Base-by-base conservation (phyloP, 2,329 filamentous ascomycete species). In the Ciborinia camelliae region DNA sequence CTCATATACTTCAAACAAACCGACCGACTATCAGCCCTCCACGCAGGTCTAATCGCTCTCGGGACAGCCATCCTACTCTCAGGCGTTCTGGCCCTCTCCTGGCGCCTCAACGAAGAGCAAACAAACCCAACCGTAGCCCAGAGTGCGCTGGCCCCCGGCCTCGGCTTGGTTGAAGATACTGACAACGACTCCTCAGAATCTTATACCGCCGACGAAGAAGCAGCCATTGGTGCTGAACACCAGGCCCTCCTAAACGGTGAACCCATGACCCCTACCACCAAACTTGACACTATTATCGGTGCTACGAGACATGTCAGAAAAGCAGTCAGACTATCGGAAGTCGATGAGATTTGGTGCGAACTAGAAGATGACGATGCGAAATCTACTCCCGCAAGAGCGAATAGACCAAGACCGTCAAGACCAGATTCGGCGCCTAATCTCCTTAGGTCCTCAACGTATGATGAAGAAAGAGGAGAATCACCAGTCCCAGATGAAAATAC, bases 1-100 rank as follows among this genome's bases (percentile, higher is more conserved):
- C 83, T 99, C 71, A 97, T 99, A 72, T 99, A 98, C 78, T 99
- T 98, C 79, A 85, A 90, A 72, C 95, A 99, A 77, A 90, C 89
- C 62, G 89, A 92, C 69, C 84, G 90, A 64, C 86, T 99, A 68
- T 87, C 88, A 20, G 82, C 86, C 0, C 78, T 95, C 2, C 88
- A 91, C 73, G 94, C 90, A 20, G 86, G 87, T 45, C 84, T 96
- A 51, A 96, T 98, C 68, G 86, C 92, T 0, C 77, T 99, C 2
- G 95, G 95, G 14, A 98, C 94, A 0, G 82, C 87, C 39, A 90
- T 99, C 62, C 82, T 99, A 23, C 84, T 99, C 0, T 86, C 87
- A 0, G 95, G 95, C 51, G 95, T 99, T 2, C 82, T 98, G 20
- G 92, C 92, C 48, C 82, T 99, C 4, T 97, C 93, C 41, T 98